A percentile compares a stretch with the other conserved stretches of the same genome.
These are phyloP conservation scores for Paragyromitra xinjiangensis DNA, from an alignment of 495 filamentous ascomycete genomes.

Conservation along the genomic window DNA sequence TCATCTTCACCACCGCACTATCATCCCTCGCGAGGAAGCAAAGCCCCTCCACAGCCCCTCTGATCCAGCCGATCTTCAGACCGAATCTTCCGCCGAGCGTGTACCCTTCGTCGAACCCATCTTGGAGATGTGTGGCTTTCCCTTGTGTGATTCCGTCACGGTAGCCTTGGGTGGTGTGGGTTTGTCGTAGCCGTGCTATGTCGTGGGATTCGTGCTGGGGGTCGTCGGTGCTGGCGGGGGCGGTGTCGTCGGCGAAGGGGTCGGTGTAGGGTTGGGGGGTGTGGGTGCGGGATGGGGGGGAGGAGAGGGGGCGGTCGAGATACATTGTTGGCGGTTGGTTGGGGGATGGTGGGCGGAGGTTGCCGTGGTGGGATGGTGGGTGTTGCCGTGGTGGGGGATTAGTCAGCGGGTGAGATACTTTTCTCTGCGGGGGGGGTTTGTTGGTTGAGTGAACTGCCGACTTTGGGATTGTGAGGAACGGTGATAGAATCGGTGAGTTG, in stretches of 20 bases:
- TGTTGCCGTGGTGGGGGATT: constrained; percentile 20
- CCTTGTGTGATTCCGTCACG: constrained; percentile 80
- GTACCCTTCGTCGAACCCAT: constrained; percentile 90
- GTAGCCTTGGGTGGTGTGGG: constrained; percentile 86
- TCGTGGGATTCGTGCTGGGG: constrained; percentile 30
- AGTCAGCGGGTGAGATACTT: constrained; percentile 22
- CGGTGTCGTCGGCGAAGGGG: constrained; percentile 10
- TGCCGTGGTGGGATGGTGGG: constrained; percentile 1
- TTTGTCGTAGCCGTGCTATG: constrained; percentile 40
- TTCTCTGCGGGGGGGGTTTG: background rate
- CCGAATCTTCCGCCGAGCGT: constrained; percentile 80
- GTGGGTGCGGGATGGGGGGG: constrained; percentile 2
- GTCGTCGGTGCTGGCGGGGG: background rate
- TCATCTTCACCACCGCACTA: constrained; percentile 54
- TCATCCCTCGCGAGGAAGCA: constrained; percentile 49
- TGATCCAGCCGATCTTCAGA: constrained; percentile 59
- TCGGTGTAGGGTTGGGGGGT: background rate
- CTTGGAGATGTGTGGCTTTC: constrained; percentile 75
- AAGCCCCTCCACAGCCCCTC: constrained; percentile 57
- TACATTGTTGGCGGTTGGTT: constrained; percentile 21
- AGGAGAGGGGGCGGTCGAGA: constrained; percentile 35
- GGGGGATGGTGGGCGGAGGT: background rate
- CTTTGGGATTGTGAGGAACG: background rate
- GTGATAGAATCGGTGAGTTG: background rate
- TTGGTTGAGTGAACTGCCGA: background rate